phyloP scores from a whole-genome alignment of 192 early-diverging fungal species.

The Linnemannia zychae region DNA sequence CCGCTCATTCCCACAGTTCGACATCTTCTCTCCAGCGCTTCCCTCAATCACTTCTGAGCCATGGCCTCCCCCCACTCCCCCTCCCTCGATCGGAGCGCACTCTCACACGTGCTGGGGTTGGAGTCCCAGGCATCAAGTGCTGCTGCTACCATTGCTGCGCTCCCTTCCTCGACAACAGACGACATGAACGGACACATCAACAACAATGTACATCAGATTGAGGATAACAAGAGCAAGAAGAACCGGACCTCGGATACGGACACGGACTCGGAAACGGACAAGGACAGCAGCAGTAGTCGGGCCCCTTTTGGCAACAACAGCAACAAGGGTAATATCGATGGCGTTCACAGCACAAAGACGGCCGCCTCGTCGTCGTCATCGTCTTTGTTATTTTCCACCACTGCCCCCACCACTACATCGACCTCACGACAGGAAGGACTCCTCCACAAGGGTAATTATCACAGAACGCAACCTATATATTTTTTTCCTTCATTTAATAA shows the following conservation, averaged over 20 bases:
- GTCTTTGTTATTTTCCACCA: neutral
- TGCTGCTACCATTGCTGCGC: conserved; percentile 19
- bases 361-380: neutral
- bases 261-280: conserved; percentile 15
- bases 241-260: conserved; percentile 21
- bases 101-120: conserved; percentile 13
- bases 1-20: conserved; percentile 16
- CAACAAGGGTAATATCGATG: neutral
- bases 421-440: neutral
- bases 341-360: conserved; percentile 5
- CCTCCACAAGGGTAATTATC: conserved; percentile 29
- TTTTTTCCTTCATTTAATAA: neutral
- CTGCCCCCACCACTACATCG: no score
- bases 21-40: conserved; percentile 11
- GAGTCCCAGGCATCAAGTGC: conserved; percentile 20
- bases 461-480: neutral
- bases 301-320: neutral
- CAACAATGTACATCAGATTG: conserved; percentile 13
- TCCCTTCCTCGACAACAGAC: conserved; percentile 1
- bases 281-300: neutral
- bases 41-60: conserved; percentile 17
- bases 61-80: conserved; percentile 40
- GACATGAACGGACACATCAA: neutral
- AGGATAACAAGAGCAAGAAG: conserved; percentile 34
- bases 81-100: conserved; percentile 19